Percentiles rank a stretch among this genome's conserved stretches.
phyloP scores from a whole-genome alignment of 2,329 filamentous ascomycete genomes.

The Celoporthe dispersa region DNA sequence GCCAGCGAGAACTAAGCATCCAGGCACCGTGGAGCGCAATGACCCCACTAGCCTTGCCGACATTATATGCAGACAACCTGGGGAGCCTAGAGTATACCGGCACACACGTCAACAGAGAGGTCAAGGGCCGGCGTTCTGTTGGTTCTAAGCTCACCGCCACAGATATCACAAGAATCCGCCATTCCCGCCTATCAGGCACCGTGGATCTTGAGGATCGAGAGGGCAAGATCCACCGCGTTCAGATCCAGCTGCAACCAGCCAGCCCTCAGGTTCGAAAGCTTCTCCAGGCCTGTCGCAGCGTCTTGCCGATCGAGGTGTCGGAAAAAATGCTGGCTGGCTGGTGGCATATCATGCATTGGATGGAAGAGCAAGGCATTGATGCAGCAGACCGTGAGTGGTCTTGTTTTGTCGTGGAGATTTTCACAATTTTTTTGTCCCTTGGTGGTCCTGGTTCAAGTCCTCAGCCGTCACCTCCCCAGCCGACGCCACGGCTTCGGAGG shows the following conservation, averaged over 20 bases:
- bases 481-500: slow-evolving; percentile 45
- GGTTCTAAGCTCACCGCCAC: slow-evolving; percentile 52
- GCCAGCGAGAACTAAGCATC: slow-evolving; percentile 68
- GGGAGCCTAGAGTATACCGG: slow-evolving; percentile 62
- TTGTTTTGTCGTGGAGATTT: slow-evolving; percentile 65
- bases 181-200: slow-evolving; percentile 62
- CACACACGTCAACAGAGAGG: slow-evolving; percentile 57
- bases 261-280: slow-evolving; percentile 65
- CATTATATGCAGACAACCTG: slow-evolving; percentile 62
- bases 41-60: slow-evolving; percentile 67
- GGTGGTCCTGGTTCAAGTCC: slow-evolving; percentile 36
- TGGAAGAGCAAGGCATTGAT: slow-evolving; percentile 53
- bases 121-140: slow-evolving; percentile 49
- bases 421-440: slow-evolving; percentile 66
- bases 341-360: slow-evolving; percentile 77
- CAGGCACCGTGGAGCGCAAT: slow-evolving; percentile 77
- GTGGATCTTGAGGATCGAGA: slow-evolving; percentile 70
- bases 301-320: slow-evolving; percentile 62
- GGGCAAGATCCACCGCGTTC: slow-evolving; percentile 66
- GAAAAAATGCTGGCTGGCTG: slow-evolving; percentile 70
- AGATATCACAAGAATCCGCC: slow-evolving; percentile 58
- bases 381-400: slow-evolving; percentile 69
- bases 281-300: slow-evolving; percentile 65
- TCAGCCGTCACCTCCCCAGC: slow-evolving; percentile 16
- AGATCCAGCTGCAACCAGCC: slow-evolving; percentile 68